A percentile compares a stretch with the other conserved stretches of the same genome.
phyloP scores from a whole-genome alignment of 306 rosid species.

The Vicia faba region DNA sequence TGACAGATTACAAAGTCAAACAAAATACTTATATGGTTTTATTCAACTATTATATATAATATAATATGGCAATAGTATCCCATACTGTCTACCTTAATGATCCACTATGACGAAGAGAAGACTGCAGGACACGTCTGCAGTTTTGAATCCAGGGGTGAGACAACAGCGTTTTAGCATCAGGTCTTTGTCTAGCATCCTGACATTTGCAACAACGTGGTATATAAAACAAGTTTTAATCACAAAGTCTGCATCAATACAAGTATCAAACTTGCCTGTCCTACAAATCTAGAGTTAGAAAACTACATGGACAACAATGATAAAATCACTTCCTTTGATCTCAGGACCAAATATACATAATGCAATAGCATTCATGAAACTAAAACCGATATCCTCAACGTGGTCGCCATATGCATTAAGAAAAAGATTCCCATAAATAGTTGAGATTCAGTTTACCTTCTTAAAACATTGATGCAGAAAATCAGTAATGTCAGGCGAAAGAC shows the following conservation, averaged over 20 bases:
- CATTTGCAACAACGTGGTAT: conserved; percentile 40
- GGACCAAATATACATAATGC: conserved; percentile 19
- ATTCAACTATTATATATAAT: conserved; percentile 31
- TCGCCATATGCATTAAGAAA: conserved; percentile 24
- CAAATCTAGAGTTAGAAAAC: conserved; percentile 17
- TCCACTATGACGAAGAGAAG: conserved; percentile 95
- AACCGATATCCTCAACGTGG: background rate
- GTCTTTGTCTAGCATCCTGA: conserved; percentile 99
- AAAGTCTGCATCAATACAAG: conserved; percentile 17
- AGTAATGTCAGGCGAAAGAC: conserved; percentile 87
- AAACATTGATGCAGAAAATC: conserved; percentile 98
- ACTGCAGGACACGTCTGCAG: conserved; percentile 79
- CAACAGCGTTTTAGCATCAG: conserved; percentile 94
- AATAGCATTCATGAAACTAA: conserved; percentile 15
- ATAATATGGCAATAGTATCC: conserved; percentile 27
- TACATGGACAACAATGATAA: conserved; percentile 24
- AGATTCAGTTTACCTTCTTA: conserved; percentile 74
- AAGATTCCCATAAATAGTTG: conserved; percentile 16
- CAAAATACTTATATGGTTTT: conserved; percentile 19
- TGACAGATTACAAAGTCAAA: background rate
- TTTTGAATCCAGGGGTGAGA: conserved; percentile 97
- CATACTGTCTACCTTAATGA: conserved; percentile 62
- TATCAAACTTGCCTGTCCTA: conserved; percentile 27
- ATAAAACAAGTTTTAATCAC: conserved; percentile 31
- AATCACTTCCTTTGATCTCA: conserved; percentile 9